Evolutionary conservation across 2,329 filamentous ascomycete species (phyloP), one percentile per base, ranked within the genome.

Genomic region (Dactylellina sp.): DNA sequence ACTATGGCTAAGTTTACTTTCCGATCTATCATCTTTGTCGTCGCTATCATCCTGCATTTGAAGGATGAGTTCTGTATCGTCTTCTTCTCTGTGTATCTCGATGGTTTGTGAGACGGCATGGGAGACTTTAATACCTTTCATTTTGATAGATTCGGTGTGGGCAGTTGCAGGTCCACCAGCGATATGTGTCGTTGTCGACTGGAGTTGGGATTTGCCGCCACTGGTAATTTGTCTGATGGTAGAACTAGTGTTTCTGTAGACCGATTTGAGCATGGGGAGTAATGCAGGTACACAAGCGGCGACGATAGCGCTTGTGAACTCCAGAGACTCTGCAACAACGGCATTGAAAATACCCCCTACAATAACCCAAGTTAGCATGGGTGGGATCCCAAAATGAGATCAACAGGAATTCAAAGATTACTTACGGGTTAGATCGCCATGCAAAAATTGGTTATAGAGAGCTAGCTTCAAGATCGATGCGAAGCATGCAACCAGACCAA

Each of bases 121-220:
- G 4, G 61, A 74, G 2, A 74, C 47, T 20, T 74, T 74, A 39
- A 74, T 74, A 6, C 70, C 70, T 42, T 62, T 74, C 70, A 74
- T 65, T 24, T 61, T 66, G 12, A 74, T 74, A 6, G 61, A 74
- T 39, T 74, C 70, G 5, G 37, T 53, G 44, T 62, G 56, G 18
- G 39, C 37, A 12, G 4, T 68, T 4, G 53, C 39, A 25, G 44
- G 37, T 9, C 68, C 68, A 7, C 39, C 55, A 7, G 52, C 60
- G 40, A 72, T 61, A 35, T 72, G 68, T 9, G 68, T 74, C 14
- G 70, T 65, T n/a, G 70, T 66, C 1, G 70, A 61, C 2, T 60
- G 70, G 9, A 35, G 2, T 39, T 74, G 70, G 12, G 70, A 74
- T 20, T 62, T 65, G 7, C 70, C 47, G 11, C 61, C 61, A 11